Conservation (phyloP, 148 eudicot species). For the Cornus suecica region DNA sequence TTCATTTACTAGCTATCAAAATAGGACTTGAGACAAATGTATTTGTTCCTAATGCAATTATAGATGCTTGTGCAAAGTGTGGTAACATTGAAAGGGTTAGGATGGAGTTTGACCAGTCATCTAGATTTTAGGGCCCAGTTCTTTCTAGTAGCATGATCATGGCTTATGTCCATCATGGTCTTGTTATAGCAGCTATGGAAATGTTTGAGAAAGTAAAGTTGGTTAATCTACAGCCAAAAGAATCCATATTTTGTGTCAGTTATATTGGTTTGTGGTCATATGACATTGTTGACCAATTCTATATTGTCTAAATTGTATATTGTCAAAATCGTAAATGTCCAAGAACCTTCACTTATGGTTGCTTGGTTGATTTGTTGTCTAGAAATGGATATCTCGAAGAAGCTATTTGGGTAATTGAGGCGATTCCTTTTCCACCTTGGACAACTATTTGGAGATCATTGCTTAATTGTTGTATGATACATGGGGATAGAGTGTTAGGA, state of each 20-base stretch:
- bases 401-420: slow-evolving; percentile 14
- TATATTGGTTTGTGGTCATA: slow-evolving; percentile 25
- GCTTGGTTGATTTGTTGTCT: slow-evolving; percentile 25
- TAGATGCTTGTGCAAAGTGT: slow-evolving; percentile 26
- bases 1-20: slow-evolving; percentile 19
- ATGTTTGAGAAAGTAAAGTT: slow-evolving; percentile 21
- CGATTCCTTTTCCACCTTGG: slow-evolving; percentile 30
- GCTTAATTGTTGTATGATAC: slow-evolving; percentile 27
- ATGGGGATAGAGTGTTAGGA: slow-evolving; percentile 21
- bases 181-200: slow-evolving; percentile 19
- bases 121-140: slow-evolving; percentile 12
- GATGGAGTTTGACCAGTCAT: slow-evolving; percentile 15
- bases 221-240: slow-evolving; percentile 15
- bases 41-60: slow-evolving; percentile 19
- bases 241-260: slow-evolving; percentile 27
- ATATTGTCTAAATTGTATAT: no score
- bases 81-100: slow-evolving; percentile 25
- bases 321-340: no score
- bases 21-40: slow-evolving; percentile 10
- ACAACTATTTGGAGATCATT: slow-evolving; percentile 32
- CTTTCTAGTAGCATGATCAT: slow-evolving; percentile 22
- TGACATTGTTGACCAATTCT: slow-evolving; percentile 24
- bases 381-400: slow-evolving; percentile 27
- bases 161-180: slow-evolving; percentile 30
- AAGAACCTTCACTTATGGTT: slow-evolving; percentile 25